Base-by-base conservation (phyloP, 2,329 filamentous ascomycete species). In the Seiridium unicorne region DNA sequence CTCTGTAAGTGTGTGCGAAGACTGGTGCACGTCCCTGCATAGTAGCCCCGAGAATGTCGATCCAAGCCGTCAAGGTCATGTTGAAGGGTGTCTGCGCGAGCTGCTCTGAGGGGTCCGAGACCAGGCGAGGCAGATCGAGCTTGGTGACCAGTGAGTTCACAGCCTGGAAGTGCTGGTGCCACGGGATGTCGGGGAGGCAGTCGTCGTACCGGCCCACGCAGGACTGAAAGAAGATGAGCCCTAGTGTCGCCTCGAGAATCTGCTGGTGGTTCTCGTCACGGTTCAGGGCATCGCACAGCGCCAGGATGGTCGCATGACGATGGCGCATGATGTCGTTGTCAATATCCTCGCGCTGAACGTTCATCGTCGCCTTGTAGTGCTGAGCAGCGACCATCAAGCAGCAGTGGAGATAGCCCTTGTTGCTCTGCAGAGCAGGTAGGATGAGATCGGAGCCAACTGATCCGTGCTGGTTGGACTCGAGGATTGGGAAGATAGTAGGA, bases 131-230 rank as follows among this genome's bases (percentile, higher is more conserved):
- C 44, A 98, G 86, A 61, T 93, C 88, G 40, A 98, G 88, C 76
- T 92, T 93, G 73, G 90, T 86, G 32, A 97, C 91, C 57, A 98
- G 83, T 67, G 88, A 93, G 66, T 90, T 89, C 26, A 90, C 94
- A 3, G 93, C 93, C 74, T 96, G 90, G 79, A 98, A 97, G 79
- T 99, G 95, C 73, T 96, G 91, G 78, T 94, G 91, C 95, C 95
- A 99, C 31, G 93, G 89, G 68, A 98, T 96, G 72, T 98, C 93
- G 13, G 92, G 90, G 32, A 97, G 86, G 34, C 85, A 85, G 72
- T 97, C 92, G 68, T 95, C 90, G 42, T 90, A 88, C 68, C 91
- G 87, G 58, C 94, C 94, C 64, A 98, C 94, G 34, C 92, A 89
- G 77, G 91, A 95, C 73, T 97, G 92, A 80, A 97, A 96, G 79